phyloP scores from a whole-genome alignment of 2,329 filamentous ascomycete species.

The Mariannaea sp. region DNA sequence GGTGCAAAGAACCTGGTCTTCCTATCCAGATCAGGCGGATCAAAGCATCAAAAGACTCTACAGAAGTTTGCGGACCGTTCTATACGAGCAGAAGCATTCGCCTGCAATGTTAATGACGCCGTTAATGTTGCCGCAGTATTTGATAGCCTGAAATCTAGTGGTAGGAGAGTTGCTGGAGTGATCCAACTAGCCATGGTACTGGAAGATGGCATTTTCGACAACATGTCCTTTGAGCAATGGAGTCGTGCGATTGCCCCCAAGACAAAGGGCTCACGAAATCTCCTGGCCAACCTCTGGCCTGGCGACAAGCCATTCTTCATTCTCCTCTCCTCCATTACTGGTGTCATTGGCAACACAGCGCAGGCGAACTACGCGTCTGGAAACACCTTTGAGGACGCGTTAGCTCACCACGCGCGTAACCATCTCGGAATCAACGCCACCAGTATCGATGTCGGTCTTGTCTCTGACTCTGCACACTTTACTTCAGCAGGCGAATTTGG shows the following conservation, averaged over 20 bases:
- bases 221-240: constrained; percentile 1
- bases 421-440: constrained; percentile 17
- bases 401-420: constrained; percentile 25
- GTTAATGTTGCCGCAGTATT: background rate
- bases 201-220: background rate
- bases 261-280: background rate
- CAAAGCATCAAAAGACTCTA: background rate
- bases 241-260: background rate
- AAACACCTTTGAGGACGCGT: constrained; percentile 39
- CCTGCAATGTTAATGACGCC: background rate
- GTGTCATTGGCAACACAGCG: constrained; percentile 40
- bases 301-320: constrained; percentile 45
- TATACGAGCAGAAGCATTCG: background rate
- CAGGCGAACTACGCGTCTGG: constrained; percentile 49
- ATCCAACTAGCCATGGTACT: background rate
- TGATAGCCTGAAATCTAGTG: background rate
- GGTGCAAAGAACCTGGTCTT: constrained; percentile 1
- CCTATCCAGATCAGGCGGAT: background rate
- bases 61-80: background rate
- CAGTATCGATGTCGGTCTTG: constrained; percentile 24
- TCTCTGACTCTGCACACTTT: background rate
- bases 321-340: constrained; percentile 43
- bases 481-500: background rate
- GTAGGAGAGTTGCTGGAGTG: background rate
- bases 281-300: background rate